Conservation (phyloP, 2,329 filamentous ascomycete species). For the Beauveria rudraprayagi region DNA sequence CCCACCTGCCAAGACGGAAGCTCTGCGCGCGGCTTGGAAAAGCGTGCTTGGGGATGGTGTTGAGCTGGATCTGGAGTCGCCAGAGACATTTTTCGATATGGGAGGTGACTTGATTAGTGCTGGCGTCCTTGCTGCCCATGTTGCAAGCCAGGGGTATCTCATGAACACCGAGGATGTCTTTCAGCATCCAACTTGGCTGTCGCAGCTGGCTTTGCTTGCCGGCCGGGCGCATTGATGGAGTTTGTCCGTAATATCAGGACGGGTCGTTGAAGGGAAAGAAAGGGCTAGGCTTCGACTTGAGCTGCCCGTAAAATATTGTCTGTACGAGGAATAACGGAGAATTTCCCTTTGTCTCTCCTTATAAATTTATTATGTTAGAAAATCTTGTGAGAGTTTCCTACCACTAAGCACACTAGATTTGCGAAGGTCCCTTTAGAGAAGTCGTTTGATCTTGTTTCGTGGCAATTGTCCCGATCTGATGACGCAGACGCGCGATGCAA, state of each 20-base stretch:
- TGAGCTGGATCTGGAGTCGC: neutral
- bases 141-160: neutral
- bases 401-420: no score
- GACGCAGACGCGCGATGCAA: no score
- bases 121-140: neutral
- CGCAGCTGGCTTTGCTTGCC: neutral
- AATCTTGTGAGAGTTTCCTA: no score
- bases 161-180: conserved; percentile 4
- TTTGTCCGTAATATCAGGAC: neutral
- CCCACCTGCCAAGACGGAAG: neutral
- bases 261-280: neutral
- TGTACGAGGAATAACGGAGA: no score
- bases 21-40: neutral
- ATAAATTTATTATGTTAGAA: no score
- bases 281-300: neutral
- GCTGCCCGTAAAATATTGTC: no score
- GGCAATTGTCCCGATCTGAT: no score
- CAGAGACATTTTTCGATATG: neutral
- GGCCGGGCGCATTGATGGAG: neutral
- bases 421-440: no score
- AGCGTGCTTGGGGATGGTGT: neutral
- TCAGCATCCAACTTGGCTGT: conserved; percentile 1
- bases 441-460: no score
- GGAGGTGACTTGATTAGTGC: conserved; percentile 2
- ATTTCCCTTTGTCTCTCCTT: no score